phyloP scores from a whole-genome alignment of 2,329 filamentous ascomycete species.

The Penicillium sp. region DNA sequence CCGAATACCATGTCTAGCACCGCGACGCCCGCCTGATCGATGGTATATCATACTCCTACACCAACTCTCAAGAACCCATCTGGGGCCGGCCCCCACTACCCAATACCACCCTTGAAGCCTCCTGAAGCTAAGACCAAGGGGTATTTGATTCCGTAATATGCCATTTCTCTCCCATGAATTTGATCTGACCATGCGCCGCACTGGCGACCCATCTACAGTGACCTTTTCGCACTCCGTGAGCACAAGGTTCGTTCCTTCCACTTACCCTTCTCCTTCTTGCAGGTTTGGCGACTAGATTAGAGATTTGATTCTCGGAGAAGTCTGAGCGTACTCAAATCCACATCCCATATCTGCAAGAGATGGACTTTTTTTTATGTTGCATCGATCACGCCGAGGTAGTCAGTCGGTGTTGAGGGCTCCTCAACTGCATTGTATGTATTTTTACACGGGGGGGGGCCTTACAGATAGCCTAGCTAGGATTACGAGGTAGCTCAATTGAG shows the following conservation, averaged over 20 bases:
- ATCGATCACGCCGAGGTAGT: slow-evolving; percentile 12
- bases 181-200: neutral
- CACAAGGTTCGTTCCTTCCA: slow-evolving; percentile 38
- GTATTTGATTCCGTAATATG: slow-evolving; percentile 21
- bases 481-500: slow-evolving; percentile 9
- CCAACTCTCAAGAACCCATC: slow-evolving; percentile 13
- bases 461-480: slow-evolving; percentile 18
- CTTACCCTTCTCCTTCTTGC: slow-evolving; percentile 18
- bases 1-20: slow-evolving; percentile 28
- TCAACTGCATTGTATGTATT: slow-evolving; percentile 9
- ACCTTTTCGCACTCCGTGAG: slow-evolving; percentile 22
- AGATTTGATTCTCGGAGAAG: slow-evolving; percentile 7
- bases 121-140: neutral
- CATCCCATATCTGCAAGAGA: slow-evolving; percentile 6
- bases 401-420: neutral
- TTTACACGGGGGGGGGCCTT: slow-evolving; percentile 1
- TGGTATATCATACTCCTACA: neutral
- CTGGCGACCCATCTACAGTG: slow-evolving; percentile 3
- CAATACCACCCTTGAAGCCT: neutral
- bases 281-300: slow-evolving; percentile 11
- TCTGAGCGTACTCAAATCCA: slow-evolving; percentile 6
- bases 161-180: slow-evolving; percentile 13
- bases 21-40: slow-evolving; percentile 33
- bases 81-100: slow-evolving; percentile 32
- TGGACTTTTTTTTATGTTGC: slow-evolving; percentile 5